Percentiles rank a stretch among this genome's conserved stretches.
Conservation (phyloP, 1,284 basidiomycete species). For the Moesziomyces sp. region DNA sequence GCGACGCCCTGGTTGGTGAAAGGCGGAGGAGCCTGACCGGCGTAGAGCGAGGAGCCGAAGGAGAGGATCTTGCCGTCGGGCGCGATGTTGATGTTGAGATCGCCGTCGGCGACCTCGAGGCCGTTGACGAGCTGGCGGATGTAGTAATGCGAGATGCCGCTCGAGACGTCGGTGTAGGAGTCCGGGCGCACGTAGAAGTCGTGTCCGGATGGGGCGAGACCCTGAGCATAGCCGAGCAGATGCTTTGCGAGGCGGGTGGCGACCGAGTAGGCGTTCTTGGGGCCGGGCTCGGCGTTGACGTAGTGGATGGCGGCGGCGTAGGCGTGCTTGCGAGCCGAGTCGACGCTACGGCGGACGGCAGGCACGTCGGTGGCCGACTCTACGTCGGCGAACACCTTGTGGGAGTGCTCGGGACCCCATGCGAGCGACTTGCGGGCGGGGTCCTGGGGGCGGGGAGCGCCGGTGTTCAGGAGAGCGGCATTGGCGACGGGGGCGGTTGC, state of each 20-base stretch:
- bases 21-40: conserved; percentile 44
- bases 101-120: conserved; percentile 53
- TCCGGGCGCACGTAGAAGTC: conserved; percentile 56
- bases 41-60: conserved; percentile 55
- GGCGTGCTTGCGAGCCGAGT: conserved; percentile 34
- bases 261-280: conserved; percentile 42
- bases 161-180: conserved; percentile 54
- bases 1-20: conserved; percentile 47
- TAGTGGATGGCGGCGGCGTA: conserved; percentile 41
- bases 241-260: conserved; percentile 48
- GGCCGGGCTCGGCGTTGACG: conserved; percentile 43
- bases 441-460: conserved; percentile 29
- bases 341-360: conserved; percentile 15
- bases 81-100: conserved; percentile 54
- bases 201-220: conserved; percentile 30
- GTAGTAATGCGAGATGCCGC: conserved; percentile 55
- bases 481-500: conserved; percentile 12
- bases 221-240: conserved; percentile 35
- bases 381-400: conserved; percentile 45
- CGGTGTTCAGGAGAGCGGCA: conserved; percentile 17
- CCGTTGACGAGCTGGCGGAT: conserved; percentile 57
- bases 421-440: conserved; percentile 53
- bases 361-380: conserved; percentile 25
- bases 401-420: conserved; percentile 50
- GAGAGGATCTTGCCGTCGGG: conserved; percentile 52